Base-by-base conservation (phyloP, 768 basidiomycete genomes). In the Leucocoprinus leucothites region DNA sequence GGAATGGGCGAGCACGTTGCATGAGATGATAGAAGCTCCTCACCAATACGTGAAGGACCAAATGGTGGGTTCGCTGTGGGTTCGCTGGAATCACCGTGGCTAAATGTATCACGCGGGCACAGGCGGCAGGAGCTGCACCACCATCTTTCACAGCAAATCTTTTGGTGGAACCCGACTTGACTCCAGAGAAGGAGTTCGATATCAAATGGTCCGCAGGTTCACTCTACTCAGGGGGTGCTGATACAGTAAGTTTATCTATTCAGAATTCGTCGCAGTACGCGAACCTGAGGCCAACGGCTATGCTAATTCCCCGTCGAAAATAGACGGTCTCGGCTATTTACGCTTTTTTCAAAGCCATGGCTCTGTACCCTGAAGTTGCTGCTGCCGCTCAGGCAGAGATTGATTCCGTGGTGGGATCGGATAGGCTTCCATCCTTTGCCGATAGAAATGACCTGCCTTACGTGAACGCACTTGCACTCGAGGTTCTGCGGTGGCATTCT, bases 141-240 rank as follows among this genome's bases (percentile, higher is more conserved):
- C 67, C 63, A 3, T 74, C 72, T 1, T 71, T 70, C 43, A 66
- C 68, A 1, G 70, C 73, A 13, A 63, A 68, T 24, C 54, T 73
- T 1, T 64, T 76, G 5, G 65, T 64, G 36, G 64, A 69, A n/a
- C 57, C 64, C 3, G 56, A 66, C n/a, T 35, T 69, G 2, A 67
- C 67, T 1, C 56, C 59, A 8, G 69, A 69, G 9, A 67, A 72
- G 36, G 69, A 73, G 47, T 67, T 64, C 38, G 68, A 73, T 36
- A 71, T 76, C 53, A 78, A 75, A 58, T 76, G 75, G 74, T 69
- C 71, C 9, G 68, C 74, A 28, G 78, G 74, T 0, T 76, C 79
- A 3, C 67, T 81, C 13, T 83, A 82, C 43, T 73, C 74, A 5
- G 74, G 77, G 50, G 76, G 77, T 9, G 71, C 76, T 4, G 77